Conservation (phyloP, 306 rosid genomes). For the Castanospermum australe region DNA sequence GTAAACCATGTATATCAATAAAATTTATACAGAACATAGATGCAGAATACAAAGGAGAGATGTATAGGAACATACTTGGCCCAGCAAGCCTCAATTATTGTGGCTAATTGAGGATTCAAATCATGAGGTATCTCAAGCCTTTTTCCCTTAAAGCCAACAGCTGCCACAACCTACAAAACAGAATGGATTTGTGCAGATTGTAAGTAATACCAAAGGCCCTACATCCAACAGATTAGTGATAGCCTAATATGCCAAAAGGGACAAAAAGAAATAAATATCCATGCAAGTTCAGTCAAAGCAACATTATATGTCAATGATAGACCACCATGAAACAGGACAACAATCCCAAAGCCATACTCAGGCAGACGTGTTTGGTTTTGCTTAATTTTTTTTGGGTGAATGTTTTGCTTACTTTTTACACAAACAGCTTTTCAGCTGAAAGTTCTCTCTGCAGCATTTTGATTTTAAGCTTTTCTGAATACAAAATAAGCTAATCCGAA, state of each 20-base stretch:
- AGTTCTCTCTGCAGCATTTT: too few relatives aligned
- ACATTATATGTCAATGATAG: neutral
- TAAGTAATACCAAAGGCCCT: neutral
- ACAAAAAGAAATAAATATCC: neutral
- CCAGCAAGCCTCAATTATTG: slow-evolving; percentile 83
- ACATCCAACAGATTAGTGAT: neutral
- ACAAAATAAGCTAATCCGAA: too few relatives aligned
- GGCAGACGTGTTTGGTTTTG: too few relatives aligned
- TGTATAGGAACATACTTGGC: slow-evolving; percentile 63
- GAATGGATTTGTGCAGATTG: neutral
- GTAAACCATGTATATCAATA: slow-evolving; percentile 10
- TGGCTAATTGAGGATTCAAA: slow-evolving; percentile 68
- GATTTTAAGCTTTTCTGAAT: too few relatives aligned
- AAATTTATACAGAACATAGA: neutral
- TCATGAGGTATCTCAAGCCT: slow-evolving; percentile 77
- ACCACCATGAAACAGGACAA: neutral
- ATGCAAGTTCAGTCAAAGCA: neutral
- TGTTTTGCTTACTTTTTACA: too few relatives aligned
- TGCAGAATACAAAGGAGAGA: neutral
- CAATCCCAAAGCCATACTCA: neutral
- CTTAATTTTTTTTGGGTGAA: too few relatives aligned
- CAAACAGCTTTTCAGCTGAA: too few relatives aligned
- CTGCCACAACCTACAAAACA: slow-evolving; percentile 72
- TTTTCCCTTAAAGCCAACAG: slow-evolving; percentile 79
- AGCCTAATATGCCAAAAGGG: neutral